Percentiles rank a stretch among this genome's conserved stretches.
Conservation (phyloP, 345 rosid species). For the Pugionium cornutum region DNA sequence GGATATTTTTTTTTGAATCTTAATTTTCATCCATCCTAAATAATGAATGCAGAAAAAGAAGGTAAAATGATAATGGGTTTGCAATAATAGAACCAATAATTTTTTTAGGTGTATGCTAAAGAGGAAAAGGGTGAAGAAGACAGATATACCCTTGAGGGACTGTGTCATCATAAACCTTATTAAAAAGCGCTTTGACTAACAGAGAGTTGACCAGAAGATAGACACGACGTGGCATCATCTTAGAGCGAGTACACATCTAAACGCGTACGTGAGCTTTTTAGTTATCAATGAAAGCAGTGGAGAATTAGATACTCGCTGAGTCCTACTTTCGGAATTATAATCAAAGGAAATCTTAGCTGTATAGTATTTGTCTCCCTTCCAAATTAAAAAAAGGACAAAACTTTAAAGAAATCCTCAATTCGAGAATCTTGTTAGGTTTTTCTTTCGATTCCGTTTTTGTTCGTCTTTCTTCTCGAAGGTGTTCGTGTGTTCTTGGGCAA, state of each 20-base stretch:
- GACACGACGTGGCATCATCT: constrained; percentile 26
- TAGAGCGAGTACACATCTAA: constrained; percentile 20
- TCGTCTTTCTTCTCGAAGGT: constrained; percentile 22
- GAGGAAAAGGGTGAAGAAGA: background rate
- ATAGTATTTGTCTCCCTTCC: background rate
- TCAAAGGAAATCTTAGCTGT: constrained; percentile 24
- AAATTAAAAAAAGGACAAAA: constrained; percentile 10
- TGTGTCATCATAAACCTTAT: background rate
- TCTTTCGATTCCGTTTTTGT: constrained; percentile 23
- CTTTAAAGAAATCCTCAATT: constrained; percentile 23
- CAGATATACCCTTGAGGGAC: constrained; percentile 16
- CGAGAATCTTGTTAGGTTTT: constrained; percentile 25
- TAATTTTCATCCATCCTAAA: too few relatives aligned
- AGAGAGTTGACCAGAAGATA: background rate
- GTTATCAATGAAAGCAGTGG: background rate
- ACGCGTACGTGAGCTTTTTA: too few relatives aligned
- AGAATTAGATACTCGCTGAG: constrained; percentile 33
- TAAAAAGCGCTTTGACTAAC: constrained; percentile 17
- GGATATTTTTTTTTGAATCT: too few relatives aligned
- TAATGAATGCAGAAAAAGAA: too few relatives aligned
- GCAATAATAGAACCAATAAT: constrained; percentile 34
- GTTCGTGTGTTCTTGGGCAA: constrained; percentile 8
- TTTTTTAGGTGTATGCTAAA: too few relatives aligned
- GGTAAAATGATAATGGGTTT: too few relatives aligned
- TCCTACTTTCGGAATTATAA: constrained; percentile 4